Evolutionary conservation across 2,329 filamentous ascomycete species (phyloP), one percentile per base, ranked within the genome.

Genomic region (Aspergillus sojae): DNA sequence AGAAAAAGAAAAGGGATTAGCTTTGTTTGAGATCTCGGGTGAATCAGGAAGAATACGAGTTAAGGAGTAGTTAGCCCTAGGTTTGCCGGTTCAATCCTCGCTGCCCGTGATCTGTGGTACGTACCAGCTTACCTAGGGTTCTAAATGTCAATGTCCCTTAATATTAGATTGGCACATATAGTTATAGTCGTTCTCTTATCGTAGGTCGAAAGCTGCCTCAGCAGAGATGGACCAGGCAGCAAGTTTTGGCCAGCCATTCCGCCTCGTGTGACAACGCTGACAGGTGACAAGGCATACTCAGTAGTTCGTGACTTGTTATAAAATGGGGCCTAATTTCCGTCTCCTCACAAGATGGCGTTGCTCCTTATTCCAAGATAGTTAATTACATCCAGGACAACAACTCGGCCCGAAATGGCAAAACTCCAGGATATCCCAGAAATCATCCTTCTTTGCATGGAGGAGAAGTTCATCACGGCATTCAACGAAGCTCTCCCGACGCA

Each of bases 371-470:
- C 2, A 12, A 48, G 12, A 26, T 48, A n/a, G 48, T 30, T 21
- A 32, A 16, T 32, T 12, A 52, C n/a, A 12, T 26, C 45, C 45
- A 48, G 16, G 48, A 23, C 1, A 52, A 14, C 12, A 10, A n/a
- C 19, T 5, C 26, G 14, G 7, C 19, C 16, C 41, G 70, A 57
- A 32, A 74, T 74, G 72, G 69, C 69, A 2, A 28, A 66, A n/a
- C 11, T 56, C n/a, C 46, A 62, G 23, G 48, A 62, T 59, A 70
- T 82, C 62, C 81, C 80, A 4, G 69, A 76, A 26, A 78, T 83
- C 57, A 71, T 78, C 48, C 75, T 83, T 43, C 77, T 83, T 56
- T 82, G 79, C 73, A 77, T 78, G 71, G 73, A 79, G n/a, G 48
- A 69, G 21, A 61, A 68, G n/a, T 78, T 74, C 70, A 76, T 75